Evolutionary conservation across 352 stramenopile genomes (phyloP).

Genomic region (Pythium phragmiticola): DNA sequence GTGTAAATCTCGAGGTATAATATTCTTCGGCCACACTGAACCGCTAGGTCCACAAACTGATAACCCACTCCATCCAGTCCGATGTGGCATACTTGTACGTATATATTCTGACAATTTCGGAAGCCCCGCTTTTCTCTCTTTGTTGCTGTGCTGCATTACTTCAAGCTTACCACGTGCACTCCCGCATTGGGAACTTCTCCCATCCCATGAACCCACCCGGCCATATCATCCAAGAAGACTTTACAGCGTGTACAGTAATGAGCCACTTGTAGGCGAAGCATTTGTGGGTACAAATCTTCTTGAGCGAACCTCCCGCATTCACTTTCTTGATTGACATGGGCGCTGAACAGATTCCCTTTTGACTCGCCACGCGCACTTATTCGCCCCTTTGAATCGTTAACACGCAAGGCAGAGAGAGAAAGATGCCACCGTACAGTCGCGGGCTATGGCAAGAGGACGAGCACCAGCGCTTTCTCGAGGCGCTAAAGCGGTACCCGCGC

Average conservation of each 20-base stretch:
- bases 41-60: too few relatives aligned
- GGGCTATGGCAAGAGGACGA: conserved; percentile 38
- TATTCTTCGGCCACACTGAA: too few relatives aligned
- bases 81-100: too few relatives aligned
- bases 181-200: too few relatives aligned
- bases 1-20: too few relatives aligned
- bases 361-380: not conserved
- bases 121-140: too few relatives aligned
- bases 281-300: not conserved
- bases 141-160: too few relatives aligned
- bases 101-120: too few relatives aligned
- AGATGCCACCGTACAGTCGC: conserved; percentile 18
- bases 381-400: too few relatives aligned
- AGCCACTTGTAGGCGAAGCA: not conserved
- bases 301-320: not conserved
- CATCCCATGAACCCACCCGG: not conserved
- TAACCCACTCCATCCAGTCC: too few relatives aligned
- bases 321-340: not conserved
- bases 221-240: not conserved
- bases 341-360: not conserved
- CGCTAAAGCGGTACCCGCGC: conserved; percentile 30
- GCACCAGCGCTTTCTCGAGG: conserved; percentile 37
- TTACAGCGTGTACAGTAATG: not conserved
- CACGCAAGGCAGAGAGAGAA: not conserved
- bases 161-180: too few relatives aligned